A percentile compares a stretch with the other conserved stretches of the same genome.
Conservation (phyloP, 2,329 filamentous ascomycete species). For the Phyllosticta ampelicida region DNA sequence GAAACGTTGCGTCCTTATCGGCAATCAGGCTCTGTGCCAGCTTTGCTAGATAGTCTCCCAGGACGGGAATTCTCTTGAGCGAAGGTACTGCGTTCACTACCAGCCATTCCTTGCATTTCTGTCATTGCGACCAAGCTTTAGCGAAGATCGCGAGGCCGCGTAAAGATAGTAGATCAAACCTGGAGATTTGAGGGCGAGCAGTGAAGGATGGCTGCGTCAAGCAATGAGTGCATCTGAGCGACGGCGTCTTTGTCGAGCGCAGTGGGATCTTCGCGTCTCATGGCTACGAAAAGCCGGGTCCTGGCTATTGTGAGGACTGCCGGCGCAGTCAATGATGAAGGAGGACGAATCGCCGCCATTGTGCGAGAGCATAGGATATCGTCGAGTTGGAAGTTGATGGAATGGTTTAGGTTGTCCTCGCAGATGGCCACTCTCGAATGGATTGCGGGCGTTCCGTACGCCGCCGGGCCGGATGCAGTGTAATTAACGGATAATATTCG, state of each 20-base stretch:
- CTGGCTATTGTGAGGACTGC: constrained; percentile 2
- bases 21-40: constrained; percentile 49
- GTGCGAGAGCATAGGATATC: neutral
- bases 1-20: constrained; percentile 14
- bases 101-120: constrained; percentile 87
- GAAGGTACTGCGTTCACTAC: constrained; percentile 61
- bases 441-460: neutral
- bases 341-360: constrained; percentile 1
- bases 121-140: constrained; percentile 2
- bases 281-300: constrained; percentile 2
- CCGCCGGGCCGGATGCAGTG: neutral
- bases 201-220: constrained; percentile 3
- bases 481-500: no score
- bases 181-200: constrained; percentile 11
- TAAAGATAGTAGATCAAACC: constrained; percentile 10
- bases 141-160: neutral
- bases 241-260: constrained; percentile 3
- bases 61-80: constrained; percentile 49
- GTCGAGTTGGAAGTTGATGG: neutral
- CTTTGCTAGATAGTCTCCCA: constrained; percentile 67
- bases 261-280: constrained; percentile 5
- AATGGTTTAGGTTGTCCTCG: neutral
- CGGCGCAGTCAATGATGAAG: neutral
- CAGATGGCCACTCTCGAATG: no score
- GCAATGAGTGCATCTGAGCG: constrained; percentile 6